Conservation (phyloP, 2,329 filamentous ascomycete species). For the Botrytis sinoallii region DNA sequence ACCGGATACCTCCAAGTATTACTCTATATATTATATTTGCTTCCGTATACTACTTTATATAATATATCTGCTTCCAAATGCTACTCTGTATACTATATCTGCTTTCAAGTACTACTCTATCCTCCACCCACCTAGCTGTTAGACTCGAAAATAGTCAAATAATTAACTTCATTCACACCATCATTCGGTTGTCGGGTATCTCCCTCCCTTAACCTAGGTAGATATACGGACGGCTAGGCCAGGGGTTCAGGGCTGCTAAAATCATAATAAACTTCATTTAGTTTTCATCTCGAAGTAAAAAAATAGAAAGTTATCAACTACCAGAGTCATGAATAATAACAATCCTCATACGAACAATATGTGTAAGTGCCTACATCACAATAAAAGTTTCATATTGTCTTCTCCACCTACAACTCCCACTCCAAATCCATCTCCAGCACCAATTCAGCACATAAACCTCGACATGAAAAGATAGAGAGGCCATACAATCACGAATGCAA, state of each 20-base stretch:
- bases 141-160: neutral
- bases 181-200: neutral
- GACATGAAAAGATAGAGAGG: neutral
- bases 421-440: neutral
- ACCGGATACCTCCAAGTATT: too few species aligned
- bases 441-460: neutral
- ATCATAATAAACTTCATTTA: neutral
- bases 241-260: neutral
- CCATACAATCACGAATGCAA: neutral
- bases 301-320: neutral
- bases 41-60: neutral
- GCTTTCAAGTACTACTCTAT: neutral
- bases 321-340: neutral
- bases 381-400: neutral
- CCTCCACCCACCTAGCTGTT: neutral
- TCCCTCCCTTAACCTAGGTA: neutral
- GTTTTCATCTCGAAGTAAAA: neutral
- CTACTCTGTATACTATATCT: neutral
- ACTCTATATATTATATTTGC: too few species aligned
- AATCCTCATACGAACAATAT: neutral
- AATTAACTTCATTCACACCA: neutral
- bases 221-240: neutral
- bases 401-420: too few species aligned
- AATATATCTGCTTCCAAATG: too few species aligned
- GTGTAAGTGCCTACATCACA: constrained; percentile 6